These are phyloP conservation scores for Penicillium goetzii DNA, from an alignment of 495 filamentous ascomycete genomes.

Conservation along the genomic window DNA sequence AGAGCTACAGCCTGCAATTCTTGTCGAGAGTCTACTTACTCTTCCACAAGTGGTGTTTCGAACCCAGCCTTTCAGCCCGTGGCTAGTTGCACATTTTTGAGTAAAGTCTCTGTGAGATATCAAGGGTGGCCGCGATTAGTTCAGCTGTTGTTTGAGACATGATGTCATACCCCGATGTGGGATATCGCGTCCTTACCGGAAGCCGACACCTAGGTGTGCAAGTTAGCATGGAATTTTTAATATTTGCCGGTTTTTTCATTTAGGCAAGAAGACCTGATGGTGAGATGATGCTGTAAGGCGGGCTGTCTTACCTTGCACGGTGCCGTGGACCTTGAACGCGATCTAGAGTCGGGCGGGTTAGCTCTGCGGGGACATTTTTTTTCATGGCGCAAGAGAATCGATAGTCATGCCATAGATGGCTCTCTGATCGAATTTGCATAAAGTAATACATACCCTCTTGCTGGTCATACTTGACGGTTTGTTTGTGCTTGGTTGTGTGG, in stretches of 20 bases:
- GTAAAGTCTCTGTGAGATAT: conserved; percentile 64
- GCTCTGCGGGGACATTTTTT: neutral
- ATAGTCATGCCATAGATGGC: neutral
- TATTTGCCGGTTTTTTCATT: neutral
- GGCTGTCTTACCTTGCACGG: conserved; percentile 52
- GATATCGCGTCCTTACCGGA: conserved; percentile 54
- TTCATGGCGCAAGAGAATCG: neutral
- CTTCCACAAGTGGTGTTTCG: conserved; percentile 74
- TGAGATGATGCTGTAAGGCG: neutral
- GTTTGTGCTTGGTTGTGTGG: neutral
- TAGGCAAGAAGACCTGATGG: neutral
- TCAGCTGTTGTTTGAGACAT: conserved; percentile 6
- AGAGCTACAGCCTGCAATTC: conserved; percentile 13
- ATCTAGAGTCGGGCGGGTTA: conserved; percentile 36
- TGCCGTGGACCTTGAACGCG: conserved; percentile 56
- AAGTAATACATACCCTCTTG: conserved; percentile 7
- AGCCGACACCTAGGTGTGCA: conserved; percentile 63
- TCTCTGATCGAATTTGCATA: neutral
- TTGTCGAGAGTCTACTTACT: conserved; percentile 41
- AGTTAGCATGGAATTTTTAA: conserved; percentile 13
- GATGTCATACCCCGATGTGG: conserved; percentile 26
- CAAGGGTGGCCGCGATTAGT: conserved; percentile 10
- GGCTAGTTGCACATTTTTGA: conserved; percentile 63
- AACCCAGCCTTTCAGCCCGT: conserved; percentile 77
- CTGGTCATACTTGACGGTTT: neutral